Percentiles rank a stretch among this genome's conserved stretches.
Evolutionary conservation across 345 rosid genomes (phyloP).

Genomic region (Stellera chamaejasme): DNA sequence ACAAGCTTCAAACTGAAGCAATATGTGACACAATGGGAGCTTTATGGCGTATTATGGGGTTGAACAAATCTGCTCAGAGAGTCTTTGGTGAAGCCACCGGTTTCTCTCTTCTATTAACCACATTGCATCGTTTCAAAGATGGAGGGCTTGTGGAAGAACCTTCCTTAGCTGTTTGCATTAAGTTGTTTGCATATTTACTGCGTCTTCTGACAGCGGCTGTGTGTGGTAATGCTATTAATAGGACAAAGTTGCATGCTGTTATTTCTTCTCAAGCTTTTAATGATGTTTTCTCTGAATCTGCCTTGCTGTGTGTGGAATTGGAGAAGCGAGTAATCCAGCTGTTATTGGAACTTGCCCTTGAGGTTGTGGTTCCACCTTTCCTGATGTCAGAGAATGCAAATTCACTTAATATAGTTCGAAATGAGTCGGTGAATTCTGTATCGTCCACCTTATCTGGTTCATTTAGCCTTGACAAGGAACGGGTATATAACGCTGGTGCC

Average conservation of each 20-base stretch:
- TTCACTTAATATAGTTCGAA: constrained; percentile 35
- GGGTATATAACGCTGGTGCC: constrained; percentile 89
- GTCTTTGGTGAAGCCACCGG: constrained; percentile 98
- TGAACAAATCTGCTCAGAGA: constrained; percentile 73
- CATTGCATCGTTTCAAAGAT: constrained; percentile 83
- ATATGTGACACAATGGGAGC: constrained; percentile 97
- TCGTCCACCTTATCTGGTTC: constrained; percentile 51
- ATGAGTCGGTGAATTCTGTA: constrained; percentile 39
- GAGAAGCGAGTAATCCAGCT: constrained; percentile 96
- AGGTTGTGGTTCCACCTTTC: constrained; percentile 89
- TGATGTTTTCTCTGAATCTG: constrained; percentile 88
- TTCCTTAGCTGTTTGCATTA: constrained; percentile 40
- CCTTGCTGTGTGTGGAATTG: constrained; percentile 85
- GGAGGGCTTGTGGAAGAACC: constrained; percentile 49
- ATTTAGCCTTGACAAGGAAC: constrained; percentile 67
- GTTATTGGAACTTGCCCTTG: constrained; percentile 90
- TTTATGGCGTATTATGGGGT: constrained; percentile 91
- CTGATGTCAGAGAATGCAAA: constrained; percentile 43
- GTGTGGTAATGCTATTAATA: constrained; percentile 64
- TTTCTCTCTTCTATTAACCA: constrained; percentile 89
- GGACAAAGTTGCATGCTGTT: constrained; percentile 73
- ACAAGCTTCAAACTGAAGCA: constrained; percentile 83
- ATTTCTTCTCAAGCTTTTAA: constrained; percentile 85
- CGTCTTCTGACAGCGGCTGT: constrained; percentile 92
- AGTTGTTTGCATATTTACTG: constrained; percentile 73